Evolutionary conservation across 108 stramenopile species (phyloP), one percentile per base, ranked within the genome.

Genomic region (Pelagomonas calceolata): DNA sequence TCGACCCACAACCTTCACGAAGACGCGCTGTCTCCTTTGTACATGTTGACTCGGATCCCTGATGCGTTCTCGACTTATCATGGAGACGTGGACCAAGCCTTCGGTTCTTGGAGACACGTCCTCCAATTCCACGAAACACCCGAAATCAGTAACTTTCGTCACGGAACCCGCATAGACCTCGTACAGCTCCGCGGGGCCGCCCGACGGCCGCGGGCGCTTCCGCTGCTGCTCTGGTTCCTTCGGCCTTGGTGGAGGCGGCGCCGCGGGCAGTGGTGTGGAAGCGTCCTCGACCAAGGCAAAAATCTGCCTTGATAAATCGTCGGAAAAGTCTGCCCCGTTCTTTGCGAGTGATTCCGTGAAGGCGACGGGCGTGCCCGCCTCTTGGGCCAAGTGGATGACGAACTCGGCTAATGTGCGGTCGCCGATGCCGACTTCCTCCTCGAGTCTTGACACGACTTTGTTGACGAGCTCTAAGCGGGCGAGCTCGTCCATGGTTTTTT

Each of bases 361-460:
- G 33, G 64, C 64, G 35, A n/a, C 33, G 34, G 30, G 64, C 63
- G 43, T 87, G 34, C 87, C 68, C 26, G 87, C 74, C 30, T 69
- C 82, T 66, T 95, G 89, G 31, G 93, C 89, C n/a, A 95, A 67
- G 70, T 88, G 72, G 66, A 99, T 87, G 34, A 99, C 81, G 73
- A 97, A 99, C 81, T 99, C 98, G 10, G 96, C 85, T 63, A 99
- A 80, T 12, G 94, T 95, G 64, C 89, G 87, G 76, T 99, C 98
- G 44, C 85, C 78, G 43, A 99, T 67, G 30, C 94, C 93, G 66
- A 97, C 76, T 75, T 93, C 86, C 18, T 85, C 86, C 51, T 82
- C 84, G 74, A 95, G 84, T 69, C 90, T 93, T 39, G 93, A 86
- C 68, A 83, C 85, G n/a, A 99, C 84, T 64, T 89, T 84, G 31